Evolutionary conservation across 768 basidiomycete species (phyloP).

Genomic region (Tricholoma furcatifolium): DNA sequence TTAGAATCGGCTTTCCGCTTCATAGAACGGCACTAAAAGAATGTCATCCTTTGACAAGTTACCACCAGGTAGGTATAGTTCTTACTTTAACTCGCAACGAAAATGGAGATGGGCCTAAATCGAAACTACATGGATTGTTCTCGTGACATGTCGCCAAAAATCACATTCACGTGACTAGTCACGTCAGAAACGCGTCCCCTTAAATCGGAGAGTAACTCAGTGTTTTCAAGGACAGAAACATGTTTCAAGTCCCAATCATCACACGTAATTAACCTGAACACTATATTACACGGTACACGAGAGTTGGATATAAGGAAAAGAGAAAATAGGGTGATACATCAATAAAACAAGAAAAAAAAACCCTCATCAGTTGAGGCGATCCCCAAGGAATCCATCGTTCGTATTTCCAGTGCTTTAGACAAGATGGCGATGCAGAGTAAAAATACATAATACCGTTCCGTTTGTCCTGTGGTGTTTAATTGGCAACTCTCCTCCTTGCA

Average conservation of each 20-base stretch:
- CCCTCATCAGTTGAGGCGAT: not conserved
- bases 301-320: not conserved
- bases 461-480: slow-evolving; percentile 1
- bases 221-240: not conserved
- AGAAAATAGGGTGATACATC: slow-evolving; percentile 7
- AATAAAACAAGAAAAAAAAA: not conserved
- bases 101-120: not conserved
- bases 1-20: not conserved
- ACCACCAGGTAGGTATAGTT: too few relatives aligned
- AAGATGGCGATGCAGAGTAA: slow-evolving; percentile 7
- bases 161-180: slow-evolving; percentile 23
- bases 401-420: not conserved
- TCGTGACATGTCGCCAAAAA: slow-evolving; percentile 19
- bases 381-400: slow-evolving; percentile 10
- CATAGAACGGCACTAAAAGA: not conserved
- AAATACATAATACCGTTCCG: slow-evolving; percentile 7
- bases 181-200: slow-evolving; percentile 10
- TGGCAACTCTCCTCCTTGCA: slow-evolving; percentile 10
- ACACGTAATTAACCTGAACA: not conserved
- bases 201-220: slow-evolving; percentile 6
- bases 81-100: too few relatives aligned
- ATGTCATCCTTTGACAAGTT: too few relatives aligned
- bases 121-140: not conserved
- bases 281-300: not conserved
- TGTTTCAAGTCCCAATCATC: not conserved